Base-by-base conservation (phyloP, 2,329 filamentous ascomycete genomes). In the Domatiomyces globalis region DNA sequence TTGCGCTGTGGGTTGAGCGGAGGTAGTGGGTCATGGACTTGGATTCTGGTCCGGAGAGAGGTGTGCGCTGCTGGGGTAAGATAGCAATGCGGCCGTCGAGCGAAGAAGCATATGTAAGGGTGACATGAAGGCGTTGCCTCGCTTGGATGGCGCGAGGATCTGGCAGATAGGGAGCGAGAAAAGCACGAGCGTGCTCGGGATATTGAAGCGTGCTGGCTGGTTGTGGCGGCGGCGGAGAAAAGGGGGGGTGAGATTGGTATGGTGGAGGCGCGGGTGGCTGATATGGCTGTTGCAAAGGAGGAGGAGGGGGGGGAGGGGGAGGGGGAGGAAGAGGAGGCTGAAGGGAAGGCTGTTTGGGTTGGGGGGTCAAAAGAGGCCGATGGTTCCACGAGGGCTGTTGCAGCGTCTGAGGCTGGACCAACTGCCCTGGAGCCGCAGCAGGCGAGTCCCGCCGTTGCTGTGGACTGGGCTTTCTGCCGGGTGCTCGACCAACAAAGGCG, bases 11-110 rank as follows among this genome's bases (percentile, higher is more conserved):
- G 15, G 76, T 78, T 10, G 83, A 82, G 61, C 90, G 85, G 25
- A 96, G 77, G 65, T 85, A 87, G 67, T 96, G 90, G 0, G 90
- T 95, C 87, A 96, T 94, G 49, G 85, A 78, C 67, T 95, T 95
- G 39, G 87, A 87, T 56, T 82, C 75, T 0, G 84, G 78, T 2
- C 89, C 89, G 1, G 90, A 96, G 12, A 96, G 77, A 0, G 78
- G 73, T 1, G 90, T 96, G 58, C 84, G 85, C n/a, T 80, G 74
- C 12, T 88, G 88, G 0, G 87, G 87, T 0, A 82, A 75, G 25
- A 90, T 75, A 1, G 88, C 79, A 48, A 94, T 75, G 50, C 81
- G 79, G 43, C 84, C 83, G 70, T 96, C 90, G 59, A 98, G 82
- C 3, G 89, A 95, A 5, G 83, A 84, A 19, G 92, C 90, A 67